These are phyloP conservation scores for Lunasporangiospora selenospora DNA, from an alignment of 192 early-diverging fungal genomes.

Conservation along the genomic window DNA sequence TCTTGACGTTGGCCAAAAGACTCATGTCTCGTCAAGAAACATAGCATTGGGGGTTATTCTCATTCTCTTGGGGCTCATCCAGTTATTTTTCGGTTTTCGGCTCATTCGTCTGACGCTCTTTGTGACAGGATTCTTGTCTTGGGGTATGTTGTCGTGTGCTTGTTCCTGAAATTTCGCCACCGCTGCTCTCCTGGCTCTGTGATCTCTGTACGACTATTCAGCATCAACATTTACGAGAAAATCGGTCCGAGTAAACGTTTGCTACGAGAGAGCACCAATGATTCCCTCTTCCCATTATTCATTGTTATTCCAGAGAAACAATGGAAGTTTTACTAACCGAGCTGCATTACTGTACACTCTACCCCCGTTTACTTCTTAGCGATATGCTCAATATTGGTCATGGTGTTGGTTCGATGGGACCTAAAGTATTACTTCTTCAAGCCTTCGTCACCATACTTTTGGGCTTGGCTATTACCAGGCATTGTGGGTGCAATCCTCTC, in stretches of 20 bases:
- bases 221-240: no score
- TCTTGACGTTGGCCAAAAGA: constrained; percentile 35
- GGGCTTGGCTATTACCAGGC: constrained; percentile 31
- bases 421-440: constrained; percentile 17
- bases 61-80: constrained; percentile 13
- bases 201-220: no score
- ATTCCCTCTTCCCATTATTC: no score
- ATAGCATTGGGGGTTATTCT: constrained; percentile 14
- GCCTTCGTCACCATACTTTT: constrained; percentile 20
- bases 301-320: no score
- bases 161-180: no score
- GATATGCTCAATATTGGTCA: constrained; percentile 18
- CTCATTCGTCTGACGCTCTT: constrained; percentile 31
- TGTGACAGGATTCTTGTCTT: constrained; percentile 27
- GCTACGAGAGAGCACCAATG: no score
- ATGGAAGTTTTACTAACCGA: no score
- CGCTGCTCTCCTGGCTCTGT: no score
- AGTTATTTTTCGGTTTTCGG: constrained; percentile 39
- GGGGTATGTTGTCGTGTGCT: no score
- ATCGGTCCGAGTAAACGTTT: no score
- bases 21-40: constrained; percentile 11
- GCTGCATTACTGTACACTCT: no score
- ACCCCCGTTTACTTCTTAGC: no score
- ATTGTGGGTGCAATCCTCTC: constrained; percentile 9
- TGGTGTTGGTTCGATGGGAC: constrained; percentile 11